Evolutionary conservation across 805 yeast species (phyloP), one percentile per base, ranked within the genome.

Genomic region (Hanseniaspora occidentalis): DNA sequence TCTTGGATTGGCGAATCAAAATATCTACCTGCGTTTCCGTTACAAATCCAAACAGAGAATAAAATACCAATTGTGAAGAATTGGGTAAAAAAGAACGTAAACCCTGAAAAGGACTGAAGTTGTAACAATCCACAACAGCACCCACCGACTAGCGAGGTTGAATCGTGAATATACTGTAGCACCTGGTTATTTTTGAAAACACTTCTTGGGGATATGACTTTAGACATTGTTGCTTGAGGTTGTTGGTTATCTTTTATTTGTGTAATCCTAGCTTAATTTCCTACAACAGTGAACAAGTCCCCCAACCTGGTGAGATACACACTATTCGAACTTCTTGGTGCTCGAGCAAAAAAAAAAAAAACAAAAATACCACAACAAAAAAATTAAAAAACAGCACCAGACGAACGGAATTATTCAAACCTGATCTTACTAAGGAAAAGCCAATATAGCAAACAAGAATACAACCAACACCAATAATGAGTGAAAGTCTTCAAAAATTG

Each of bases 91-190:
- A 71, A 74, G 49, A 69, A 65, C 2, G 53, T 45, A 42, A 76
- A 61, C 11, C 82, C 82, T 16, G 57, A 34, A 17, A 64, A 43
- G 3, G 78, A 67, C 44, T 73, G 72, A 19, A 75, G 57, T 43
- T 67, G 67, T 22, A 76, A 50, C 23, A 75, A 66, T 4, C 82
- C 83, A 13, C 76, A 73, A 16, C 70, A 69, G 3, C 69, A 50
- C 11, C 83, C 83, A 23, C 64, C 60, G 2, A 67, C 58, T 20
- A 76, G 57, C 6, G 76, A 65, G 2, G 70, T 60, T n/a, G 68
- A 52, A 47, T 73, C 77, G 36, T 71, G 65, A 2, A 70, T 41
- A 27, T 50, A 51, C 18, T 55, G 49, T 26, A 54, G 42, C 10
- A 42, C 36, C 36, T 51, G 51, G 39, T 54, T 49, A 39, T 60